Evolutionary conservation across 225 moss, liverwort and hornwort genomes (phyloP).

Genomic region (Bryoerythrophyllum caledonicum): DNA sequence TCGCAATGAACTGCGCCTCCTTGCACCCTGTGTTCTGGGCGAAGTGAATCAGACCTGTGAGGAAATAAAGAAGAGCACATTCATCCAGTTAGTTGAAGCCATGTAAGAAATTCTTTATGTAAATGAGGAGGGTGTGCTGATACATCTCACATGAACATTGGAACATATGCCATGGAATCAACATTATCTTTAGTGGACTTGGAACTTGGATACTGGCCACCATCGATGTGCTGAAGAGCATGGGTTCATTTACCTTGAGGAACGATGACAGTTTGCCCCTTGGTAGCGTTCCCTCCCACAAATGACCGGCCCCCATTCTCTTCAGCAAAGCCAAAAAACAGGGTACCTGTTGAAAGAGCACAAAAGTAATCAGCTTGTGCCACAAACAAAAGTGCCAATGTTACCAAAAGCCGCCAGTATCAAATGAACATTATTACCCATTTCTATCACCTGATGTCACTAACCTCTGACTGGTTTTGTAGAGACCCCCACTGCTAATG

Average conservation of each 20-base stretch:
- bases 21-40: constrained; percentile 45
- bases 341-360: constrained; percentile 15
- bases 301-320: constrained; percentile 38
- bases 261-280: constrained; percentile 41
- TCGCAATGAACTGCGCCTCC: constrained; percentile 46
- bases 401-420: too few species aligned
- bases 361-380: not conserved
- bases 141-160: too few species aligned
- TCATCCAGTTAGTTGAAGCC: too few species aligned
- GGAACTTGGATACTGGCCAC: too few species aligned
- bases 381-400: not conserved
- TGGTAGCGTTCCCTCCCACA: constrained; percentile 38
- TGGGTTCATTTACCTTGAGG: constrained; percentile 35
- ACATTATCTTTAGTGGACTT: too few species aligned
- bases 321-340: constrained; percentile 45
- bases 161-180: too few species aligned
- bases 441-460: too few species aligned
- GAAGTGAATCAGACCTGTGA: constrained; percentile 38
- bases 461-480: too few species aligned
- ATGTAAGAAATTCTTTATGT: not conserved
- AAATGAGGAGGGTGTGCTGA: not conserved
- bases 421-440: not conserved
- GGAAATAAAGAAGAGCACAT: too few species aligned
- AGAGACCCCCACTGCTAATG: too few species aligned
- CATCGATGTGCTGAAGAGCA: too few species aligned